Conservation (phyloP, 1,139 yeast species). For the Saccharomyces hybrid region DNA sequence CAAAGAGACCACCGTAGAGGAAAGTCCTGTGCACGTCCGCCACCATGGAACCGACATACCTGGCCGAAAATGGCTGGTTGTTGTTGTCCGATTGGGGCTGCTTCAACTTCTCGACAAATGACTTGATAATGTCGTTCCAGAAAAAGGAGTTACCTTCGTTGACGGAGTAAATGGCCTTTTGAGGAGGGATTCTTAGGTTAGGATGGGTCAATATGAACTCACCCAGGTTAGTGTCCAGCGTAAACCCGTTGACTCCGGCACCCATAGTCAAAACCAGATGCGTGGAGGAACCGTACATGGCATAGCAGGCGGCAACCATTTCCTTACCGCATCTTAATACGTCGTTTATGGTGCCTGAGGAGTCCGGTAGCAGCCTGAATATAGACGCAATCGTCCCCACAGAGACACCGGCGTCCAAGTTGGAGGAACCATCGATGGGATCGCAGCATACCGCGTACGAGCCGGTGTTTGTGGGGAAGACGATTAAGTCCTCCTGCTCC, state of each 20-base stretch:
- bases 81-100: conserved; percentile 54
- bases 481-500: conserved; percentile 92
- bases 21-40: conserved; percentile 97
- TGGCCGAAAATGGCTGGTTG: conserved; percentile 84
- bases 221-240: conserved; percentile 85
- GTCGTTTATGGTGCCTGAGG: conserved; percentile 78
- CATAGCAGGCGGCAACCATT: conserved; percentile 96
- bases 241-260: conserved; percentile 87
- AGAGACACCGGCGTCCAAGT: conserved; percentile 96
- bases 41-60: conserved; percentile 97
- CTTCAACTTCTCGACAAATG: conserved; percentile 68
- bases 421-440: conserved; percentile 96
- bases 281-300: conserved; percentile 99
- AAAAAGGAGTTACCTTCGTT: conserved; percentile 89
- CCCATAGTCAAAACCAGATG: conserved; percentile 92
- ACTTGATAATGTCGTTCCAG: conserved; percentile 69
- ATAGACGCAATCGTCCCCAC: conserved; percentile 97
- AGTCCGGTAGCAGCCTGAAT: conserved; percentile 64
- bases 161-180: conserved; percentile 75
- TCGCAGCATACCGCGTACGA: conserved; percentile 96
- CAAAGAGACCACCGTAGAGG: conserved; percentile 88
- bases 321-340: conserved; percentile 87
- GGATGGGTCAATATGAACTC: conserved; percentile 93
- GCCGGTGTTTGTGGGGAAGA: conserved; percentile 70
- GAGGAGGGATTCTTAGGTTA: conserved; percentile 55